A percentile compares a stretch with the other conserved stretches of the same genome.
phyloP scores from a whole-genome alignment of 352 stramenopile genomes.

The Phytophthora fragariaefolia region DNA sequence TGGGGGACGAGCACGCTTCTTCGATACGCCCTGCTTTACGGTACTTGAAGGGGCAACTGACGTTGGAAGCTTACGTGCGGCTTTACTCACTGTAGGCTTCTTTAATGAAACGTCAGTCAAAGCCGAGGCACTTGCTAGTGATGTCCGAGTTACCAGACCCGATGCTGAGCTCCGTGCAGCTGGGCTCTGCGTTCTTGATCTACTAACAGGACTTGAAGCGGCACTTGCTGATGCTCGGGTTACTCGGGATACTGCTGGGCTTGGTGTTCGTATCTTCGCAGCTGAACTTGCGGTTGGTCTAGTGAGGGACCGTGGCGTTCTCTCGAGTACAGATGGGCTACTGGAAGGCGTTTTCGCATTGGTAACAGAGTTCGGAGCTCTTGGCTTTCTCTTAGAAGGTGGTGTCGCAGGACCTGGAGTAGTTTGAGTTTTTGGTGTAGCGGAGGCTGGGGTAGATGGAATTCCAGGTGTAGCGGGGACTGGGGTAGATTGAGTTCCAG shows the following conservation, averaged over 20 bases:
- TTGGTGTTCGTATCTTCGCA: conserved; percentile 32
- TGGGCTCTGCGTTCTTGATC: conserved; percentile 29
- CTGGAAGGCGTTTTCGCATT: conserved; percentile 23
- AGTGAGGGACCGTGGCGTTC: conserved; percentile 24
- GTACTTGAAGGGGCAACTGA: conserved; percentile 18
- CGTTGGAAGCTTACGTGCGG: conserved; percentile 21
- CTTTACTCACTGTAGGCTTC: conserved; percentile 27
- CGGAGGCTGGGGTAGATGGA: conserved; percentile 13
- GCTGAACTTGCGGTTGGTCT: conserved; percentile 38
- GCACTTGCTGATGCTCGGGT: conserved; percentile 8
- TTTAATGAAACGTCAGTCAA: conserved; percentile 20
- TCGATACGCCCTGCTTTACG: conserved; percentile 29
- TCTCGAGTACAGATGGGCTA: conserved; percentile 21
- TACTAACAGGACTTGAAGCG: conserved; percentile 16
- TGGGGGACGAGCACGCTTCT: conserved; percentile 30
- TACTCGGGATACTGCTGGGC: conserved; percentile 27
- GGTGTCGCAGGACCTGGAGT: background rate
- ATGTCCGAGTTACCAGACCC: conserved; percentile 18
- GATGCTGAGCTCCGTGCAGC: conserved; percentile 3
- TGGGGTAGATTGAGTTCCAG: too few relatives aligned
- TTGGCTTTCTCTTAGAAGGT: conserved; percentile 18
- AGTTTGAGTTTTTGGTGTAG: conserved; percentile 12
- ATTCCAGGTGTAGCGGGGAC: conserved; percentile 7
- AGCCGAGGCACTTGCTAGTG: conserved; percentile 32
- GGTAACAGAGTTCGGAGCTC: conserved; percentile 13